phyloP scores from a whole-genome alignment of 2,329 filamentous ascomycete species.

The Pyrenophora tritici-repentis region DNA sequence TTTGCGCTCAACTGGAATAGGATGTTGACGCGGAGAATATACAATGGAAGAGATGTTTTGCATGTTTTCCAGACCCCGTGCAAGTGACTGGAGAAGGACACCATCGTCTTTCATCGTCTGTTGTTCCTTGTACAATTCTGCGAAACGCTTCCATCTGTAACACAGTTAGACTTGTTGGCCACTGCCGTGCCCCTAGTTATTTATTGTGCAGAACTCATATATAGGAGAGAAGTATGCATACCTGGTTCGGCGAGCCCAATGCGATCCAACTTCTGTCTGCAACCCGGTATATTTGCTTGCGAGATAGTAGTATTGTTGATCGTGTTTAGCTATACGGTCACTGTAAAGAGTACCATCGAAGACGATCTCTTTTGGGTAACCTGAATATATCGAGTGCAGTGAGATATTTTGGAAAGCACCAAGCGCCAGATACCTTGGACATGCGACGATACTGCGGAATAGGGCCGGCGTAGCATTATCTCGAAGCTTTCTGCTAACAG shows the following conservation, averaged over 20 bases:
- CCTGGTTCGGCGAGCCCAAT: constrained; percentile 20
- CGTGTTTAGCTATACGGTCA: constrained; percentile 15
- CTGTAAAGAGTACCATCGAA: constrained; percentile 38
- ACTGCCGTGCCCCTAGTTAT: no score
- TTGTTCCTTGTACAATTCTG: constrained; percentile 32
- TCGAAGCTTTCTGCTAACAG: constrained; percentile 24
- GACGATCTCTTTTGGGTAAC: constrained; percentile 39
- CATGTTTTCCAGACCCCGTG: constrained; percentile 29
- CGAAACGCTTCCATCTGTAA: constrained; percentile 32
- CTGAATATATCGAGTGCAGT: constrained; percentile 26
- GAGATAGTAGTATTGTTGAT: constrained; percentile 11
- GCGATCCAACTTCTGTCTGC: not conserved
- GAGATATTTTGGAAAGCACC: constrained; percentile 35
- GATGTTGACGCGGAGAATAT: constrained; percentile 31
- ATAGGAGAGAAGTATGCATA: not conserved
- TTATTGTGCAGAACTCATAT: no score
- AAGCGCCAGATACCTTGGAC: constrained; percentile 38
- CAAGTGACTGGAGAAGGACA: constrained; percentile 32
- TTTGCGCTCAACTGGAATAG: constrained; percentile 27
- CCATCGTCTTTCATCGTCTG: constrained; percentile 29
- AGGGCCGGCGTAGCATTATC: constrained; percentile 32
- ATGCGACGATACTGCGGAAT: constrained; percentile 32
- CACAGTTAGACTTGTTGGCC: not conserved
- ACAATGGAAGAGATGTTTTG: constrained; percentile 31
- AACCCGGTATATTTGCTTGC: no score